Evolutionary conservation across 768 basidiomycete genomes (phyloP), one percentile per base, ranked within the genome.

Genomic region (Butyriboletus loyo): DNA sequence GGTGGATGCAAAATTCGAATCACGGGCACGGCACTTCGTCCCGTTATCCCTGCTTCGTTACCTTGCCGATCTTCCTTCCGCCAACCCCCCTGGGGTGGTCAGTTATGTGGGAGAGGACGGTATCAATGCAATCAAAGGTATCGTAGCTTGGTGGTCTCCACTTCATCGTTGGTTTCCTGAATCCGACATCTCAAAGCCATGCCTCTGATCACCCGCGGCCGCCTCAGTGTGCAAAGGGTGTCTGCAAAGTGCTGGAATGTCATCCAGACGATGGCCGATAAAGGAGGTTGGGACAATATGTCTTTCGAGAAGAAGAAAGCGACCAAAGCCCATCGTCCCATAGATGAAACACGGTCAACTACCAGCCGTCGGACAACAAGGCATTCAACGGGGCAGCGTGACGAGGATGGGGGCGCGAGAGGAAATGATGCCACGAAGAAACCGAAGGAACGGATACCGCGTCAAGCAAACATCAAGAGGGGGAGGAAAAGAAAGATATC

Each of bases 191-290:
- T 67, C 22, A 47, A 65, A 86, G 87, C 64, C 9, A 95, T 94
- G 91, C 79, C 85, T 45, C 73, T 98, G 21, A 78, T 96, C 14
- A 86, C 77, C 13, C 79, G 88, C 17, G 92, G 93, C 4, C 75
- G 94, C 48, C 76, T 97, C 38, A 95, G 92, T 64, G 92, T 98
- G 1, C 94, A 98, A 69, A 79, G 83, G 5, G 92, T 93, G 0
- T 73, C 77, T 22, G 73, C 79, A 52, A 73, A 67, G 9, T 85
- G 90, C 4, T 96, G 85, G 80, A 72, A 77, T 27, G 77, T 80
- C 1, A 77, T 94, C 10, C 62, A 73, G 17, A 55, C 67, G 46
- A 66, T 98, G 46, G 86, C 90, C 0, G 75, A 82, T 48, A 77
- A 72, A 27, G 93, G 93, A 1, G 93, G 92, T 1, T 96, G 91